phyloP scores from a whole-genome alignment of 371 early-diverging fungal genomes.

The Lichtheimia ramosa region DNA sequence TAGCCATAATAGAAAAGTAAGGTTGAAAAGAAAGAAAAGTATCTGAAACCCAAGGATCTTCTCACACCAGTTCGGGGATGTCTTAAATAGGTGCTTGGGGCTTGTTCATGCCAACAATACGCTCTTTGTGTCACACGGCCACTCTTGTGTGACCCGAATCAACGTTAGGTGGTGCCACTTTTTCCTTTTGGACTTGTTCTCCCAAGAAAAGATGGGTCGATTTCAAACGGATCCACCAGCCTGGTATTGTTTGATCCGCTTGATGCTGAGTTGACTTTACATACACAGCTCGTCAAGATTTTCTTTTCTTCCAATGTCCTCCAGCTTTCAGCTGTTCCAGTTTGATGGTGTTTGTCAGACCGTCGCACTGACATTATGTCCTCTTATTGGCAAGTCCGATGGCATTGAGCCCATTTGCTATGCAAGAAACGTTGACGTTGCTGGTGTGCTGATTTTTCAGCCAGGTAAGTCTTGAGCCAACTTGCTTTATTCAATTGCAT shows the following conservation, averaged over 20 bases:
- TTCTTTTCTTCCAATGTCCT: conserved; percentile 9
- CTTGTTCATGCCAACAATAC: no score
- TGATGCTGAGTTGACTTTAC: no score
- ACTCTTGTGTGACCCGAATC: no score
- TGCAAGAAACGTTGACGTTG: conserved; percentile 85
- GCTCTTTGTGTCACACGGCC: no score
- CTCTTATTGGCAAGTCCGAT: conserved; percentile 73
- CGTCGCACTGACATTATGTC: conserved; percentile 84
- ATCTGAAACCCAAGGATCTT: no score
- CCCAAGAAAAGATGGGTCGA: background rate
- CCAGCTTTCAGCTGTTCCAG: conserved; percentile 46
- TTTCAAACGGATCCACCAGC: conserved; percentile 2
- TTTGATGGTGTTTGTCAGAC: conserved; percentile 86
- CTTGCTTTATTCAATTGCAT: background rate
- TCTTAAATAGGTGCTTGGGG: no score
- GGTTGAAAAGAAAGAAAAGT: background rate
- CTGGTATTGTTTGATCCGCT: no score
- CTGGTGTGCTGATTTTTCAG: conserved; percentile 82
- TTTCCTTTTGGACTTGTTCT: background rate
- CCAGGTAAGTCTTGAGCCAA: conserved; percentile 57
- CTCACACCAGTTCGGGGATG: no score
- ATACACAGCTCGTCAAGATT: background rate
- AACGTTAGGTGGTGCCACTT: background rate
- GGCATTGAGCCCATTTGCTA: conserved; percentile 89
- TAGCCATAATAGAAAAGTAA: conserved; percentile 19